Percentiles rank a stretch among this genome's conserved stretches.
These are phyloP conservation scores for Phytophthora hybrid DNA, from an alignment of 352 stramenopile species.

Conservation along the genomic window DNA sequence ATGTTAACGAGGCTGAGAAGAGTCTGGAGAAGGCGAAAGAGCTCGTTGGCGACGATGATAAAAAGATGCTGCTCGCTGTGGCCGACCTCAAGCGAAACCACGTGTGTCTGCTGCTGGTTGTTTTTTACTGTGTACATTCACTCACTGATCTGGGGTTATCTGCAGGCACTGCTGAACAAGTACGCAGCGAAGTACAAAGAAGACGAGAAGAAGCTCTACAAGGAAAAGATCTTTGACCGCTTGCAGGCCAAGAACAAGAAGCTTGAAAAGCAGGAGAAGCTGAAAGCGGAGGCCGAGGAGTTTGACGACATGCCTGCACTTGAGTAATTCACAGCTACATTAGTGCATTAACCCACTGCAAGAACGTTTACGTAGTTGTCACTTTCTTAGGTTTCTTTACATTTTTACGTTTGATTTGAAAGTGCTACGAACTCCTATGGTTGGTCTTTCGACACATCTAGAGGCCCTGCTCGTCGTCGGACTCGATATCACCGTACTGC, in stretches of 20 bases:
- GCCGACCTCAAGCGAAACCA: slow-evolving; percentile 78
- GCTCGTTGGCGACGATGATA: slow-evolving; percentile 54
- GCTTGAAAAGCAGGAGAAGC: slow-evolving; percentile 72
- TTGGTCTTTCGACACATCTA: slow-evolving; percentile 22
- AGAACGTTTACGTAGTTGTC: slow-evolving; percentile 17
- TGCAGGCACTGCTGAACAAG: slow-evolving; percentile 59
- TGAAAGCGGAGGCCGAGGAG: slow-evolving; percentile 69
- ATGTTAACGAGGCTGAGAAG: slow-evolving; percentile 69
- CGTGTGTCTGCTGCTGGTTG: slow-evolving; percentile 34
- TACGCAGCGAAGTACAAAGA: slow-evolving; percentile 83
- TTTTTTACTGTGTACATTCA: neutral
- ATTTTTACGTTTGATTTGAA: slow-evolving; percentile 34
- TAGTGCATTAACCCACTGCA: slow-evolving; percentile 27
- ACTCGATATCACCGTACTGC: slow-evolving; percentile 97
- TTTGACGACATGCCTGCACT: slow-evolving; percentile 88
- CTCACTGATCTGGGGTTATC: too few species aligned
- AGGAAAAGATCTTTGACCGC: slow-evolving; percentile 89
- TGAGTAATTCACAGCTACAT: slow-evolving; percentile 61
- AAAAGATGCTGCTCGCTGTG: slow-evolving; percentile 61
- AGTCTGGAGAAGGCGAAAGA: slow-evolving; percentile 69
- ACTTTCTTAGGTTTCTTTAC: slow-evolving; percentile 26
- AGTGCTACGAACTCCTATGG: slow-evolving; percentile 31
- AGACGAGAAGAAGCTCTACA: slow-evolving; percentile 90
- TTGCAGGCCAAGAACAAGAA: slow-evolving; percentile 86
- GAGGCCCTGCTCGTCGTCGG: slow-evolving; percentile 90